Base-by-base conservation (phyloP, 176 grass and related monocot genomes). In the Aegilops tauschii region DNA sequence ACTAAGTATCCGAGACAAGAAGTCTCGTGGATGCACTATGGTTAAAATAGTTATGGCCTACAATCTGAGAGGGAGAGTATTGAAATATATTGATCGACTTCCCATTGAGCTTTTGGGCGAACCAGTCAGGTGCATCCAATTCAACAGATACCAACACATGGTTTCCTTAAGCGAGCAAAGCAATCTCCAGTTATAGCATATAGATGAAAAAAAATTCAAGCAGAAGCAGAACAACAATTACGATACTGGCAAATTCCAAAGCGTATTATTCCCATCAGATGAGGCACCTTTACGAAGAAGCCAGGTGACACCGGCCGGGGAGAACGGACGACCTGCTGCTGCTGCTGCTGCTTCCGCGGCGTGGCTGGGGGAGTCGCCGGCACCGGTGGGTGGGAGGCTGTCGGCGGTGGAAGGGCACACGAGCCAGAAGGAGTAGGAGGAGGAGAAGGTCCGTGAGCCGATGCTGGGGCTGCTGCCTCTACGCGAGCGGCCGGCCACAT, bases 201-300 rank as follows among this genome's bases (percentile, higher is more conserved):
- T 77, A 76, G 58, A 39, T 66, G 17, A 66, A 45, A 83, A 34
- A 25, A 9, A 30, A 34, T 34, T 21, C 62, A 65, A n/a, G 58
- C 13, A 68, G 76, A 52, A 82, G 72, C 56, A 12, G 59, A 83
- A 23, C 9, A 69, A 56, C 30, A 77, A 73, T 29, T 17, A 68
- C 20, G 1, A 78, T 30, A 54, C 2, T 9, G 35, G 52, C 6
- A 68, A 65, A 70, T 80, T 65, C 31, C 63, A 45, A 56, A 49
- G 56, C 9, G 21, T 54, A 84, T 39, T 54, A 84, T 39, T 65
- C 68, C 79, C 17, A 79, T 39, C 59, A 76, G 61, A 92, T 58
- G 37, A 87, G 78, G 77, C 75, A 97, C 95, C 95, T 97, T 97
- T 44, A 89, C 18, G 87, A 97, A 93, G 68, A 34, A 91, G 80